These are phyloP conservation scores for Curvularia sp. DNA, from an alignment of 2,329 filamentous ascomycete genomes.

Conservation along the genomic window DNA sequence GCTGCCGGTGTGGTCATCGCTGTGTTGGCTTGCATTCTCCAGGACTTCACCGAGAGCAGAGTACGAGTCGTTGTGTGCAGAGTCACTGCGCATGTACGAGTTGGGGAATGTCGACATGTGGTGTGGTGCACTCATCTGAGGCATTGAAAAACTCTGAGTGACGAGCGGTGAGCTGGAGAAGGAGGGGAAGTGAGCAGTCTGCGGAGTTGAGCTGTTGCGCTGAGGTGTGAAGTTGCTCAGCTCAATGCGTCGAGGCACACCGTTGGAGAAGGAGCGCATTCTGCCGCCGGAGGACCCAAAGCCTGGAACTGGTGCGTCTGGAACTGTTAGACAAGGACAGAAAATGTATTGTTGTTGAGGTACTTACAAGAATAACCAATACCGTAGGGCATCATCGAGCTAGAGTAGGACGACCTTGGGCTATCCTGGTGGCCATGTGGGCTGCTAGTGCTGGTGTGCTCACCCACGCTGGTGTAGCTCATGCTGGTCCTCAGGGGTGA, in stretches of 20 bases:
- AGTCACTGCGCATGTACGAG: constrained; percentile 49
- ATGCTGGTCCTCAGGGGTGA: constrained; percentile 57
- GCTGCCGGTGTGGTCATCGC: constrained; percentile 38
- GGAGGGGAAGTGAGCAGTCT: constrained; percentile 51
- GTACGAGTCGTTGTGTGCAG: constrained; percentile 45
- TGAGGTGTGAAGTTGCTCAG: constrained; percentile 50
- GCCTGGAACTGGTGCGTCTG: constrained; percentile 50
- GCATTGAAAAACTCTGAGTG: constrained; percentile 47
- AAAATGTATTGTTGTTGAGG: not conserved
- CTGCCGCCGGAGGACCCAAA: constrained; percentile 49
- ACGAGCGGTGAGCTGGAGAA: constrained; percentile 51
- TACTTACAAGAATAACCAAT: constrained; percentile 49
- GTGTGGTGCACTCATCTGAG: constrained; percentile 51
- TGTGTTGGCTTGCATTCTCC: constrained; percentile 43
- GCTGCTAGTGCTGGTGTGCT: constrained; percentile 35
- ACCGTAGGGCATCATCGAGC: constrained; percentile 50
- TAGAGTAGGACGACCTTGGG: constrained; percentile 40
- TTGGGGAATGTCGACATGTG: constrained; percentile 49
- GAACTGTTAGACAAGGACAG: constrained; percentile 21
- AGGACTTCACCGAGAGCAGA: constrained; percentile 48
- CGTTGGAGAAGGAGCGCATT: constrained; percentile 51
- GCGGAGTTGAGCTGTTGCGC: constrained; percentile 46
- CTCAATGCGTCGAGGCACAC: constrained; percentile 50
- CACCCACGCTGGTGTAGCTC: constrained; percentile 50
- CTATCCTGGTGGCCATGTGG: constrained; percentile 33